Evolutionary conservation across 139 green algal genomes (phyloP), one percentile per base, ranked within the genome.

Genomic region (Tetraselmis striata): DNA sequence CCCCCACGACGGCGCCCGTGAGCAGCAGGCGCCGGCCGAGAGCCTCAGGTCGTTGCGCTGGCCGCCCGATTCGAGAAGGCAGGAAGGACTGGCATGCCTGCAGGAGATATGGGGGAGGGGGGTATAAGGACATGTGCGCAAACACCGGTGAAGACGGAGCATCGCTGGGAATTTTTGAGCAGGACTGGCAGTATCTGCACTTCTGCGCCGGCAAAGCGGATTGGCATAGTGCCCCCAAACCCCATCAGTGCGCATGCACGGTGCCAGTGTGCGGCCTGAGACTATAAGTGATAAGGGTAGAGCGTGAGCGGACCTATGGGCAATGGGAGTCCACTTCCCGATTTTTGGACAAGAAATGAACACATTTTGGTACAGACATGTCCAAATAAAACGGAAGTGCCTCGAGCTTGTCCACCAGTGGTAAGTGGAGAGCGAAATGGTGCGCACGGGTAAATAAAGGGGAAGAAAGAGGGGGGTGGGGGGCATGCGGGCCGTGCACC

Each of bases 11-110:
- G 74, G n/a, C 32, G 32, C 83, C 83, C 22, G 81, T 83, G 24
- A 59, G 26, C 26, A 84, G 75, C 1, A 85, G 80, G 26, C 75
- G 75, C 28, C 26, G 77, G 26, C 80, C 83, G 32, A 89, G 59
- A 28, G 31, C 28, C 45, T 59, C 18, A 1, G 84, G 45, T 25
- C 45, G 45, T 18, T 25, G 18, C 45, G 45, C 45, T 30, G n/a
- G 29, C 28, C 27, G 28, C 45, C n/a, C 58, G 76, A 23, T 67
- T 28, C 29, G 28, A 22, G 32, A 86, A 22, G 86, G 86, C 25
- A 90, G 77, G 67, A 87, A 90, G 74, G 76, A 79, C 77, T 90
- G 86, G 2, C 81, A 79, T 0, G 81, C 84, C 76, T 87, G 83
- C 25, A 18, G 45, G 5, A 18, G n/a, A n/a, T n/a, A n/a, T n/a